Evolutionary conservation across 305 asterid species (phyloP).

Genomic region (Solanum hybrid): DNA sequence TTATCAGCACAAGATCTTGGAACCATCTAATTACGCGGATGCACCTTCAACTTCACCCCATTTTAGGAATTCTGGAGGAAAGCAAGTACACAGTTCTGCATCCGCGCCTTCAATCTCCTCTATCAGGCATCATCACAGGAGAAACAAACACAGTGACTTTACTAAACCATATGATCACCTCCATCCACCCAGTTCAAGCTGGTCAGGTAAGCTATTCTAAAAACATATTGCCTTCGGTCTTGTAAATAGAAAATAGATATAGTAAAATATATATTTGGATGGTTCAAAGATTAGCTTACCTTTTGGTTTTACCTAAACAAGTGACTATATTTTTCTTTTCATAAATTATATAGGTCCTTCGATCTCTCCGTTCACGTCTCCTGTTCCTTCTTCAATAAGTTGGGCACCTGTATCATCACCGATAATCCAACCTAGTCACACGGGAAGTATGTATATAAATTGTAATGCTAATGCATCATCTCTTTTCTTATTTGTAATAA

Average conservation of each 20-base stretch:
- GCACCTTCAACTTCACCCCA: constrained; percentile 20
- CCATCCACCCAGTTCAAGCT: constrained; percentile 13
- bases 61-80: constrained; percentile 23
- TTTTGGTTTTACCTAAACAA: constrained; percentile 1
- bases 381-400: constrained; percentile 25
- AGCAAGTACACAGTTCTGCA: constrained; percentile 20
- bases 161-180: constrained; percentile 26
- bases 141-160: constrained; percentile 29
- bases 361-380: constrained; percentile 30
- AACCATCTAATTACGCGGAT: constrained; percentile 20
- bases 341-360: constrained; percentile 27
- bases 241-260: background rate
- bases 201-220: constrained; percentile 35
- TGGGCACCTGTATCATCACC: constrained; percentile 38
- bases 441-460: constrained; percentile 26
- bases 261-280: background rate
- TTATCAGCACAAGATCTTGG: constrained; percentile 13
- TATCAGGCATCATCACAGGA: constrained; percentile 22
- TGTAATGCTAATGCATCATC: background rate
- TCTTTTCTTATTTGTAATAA: background rate
- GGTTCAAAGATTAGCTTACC: background rate
- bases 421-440: constrained; percentile 32
- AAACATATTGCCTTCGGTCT: background rate
- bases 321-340: background rate
- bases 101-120: constrained; percentile 22